phyloP scores from a whole-genome alignment of 208 protist species.

The Leptomonas seymouri region DNA sequence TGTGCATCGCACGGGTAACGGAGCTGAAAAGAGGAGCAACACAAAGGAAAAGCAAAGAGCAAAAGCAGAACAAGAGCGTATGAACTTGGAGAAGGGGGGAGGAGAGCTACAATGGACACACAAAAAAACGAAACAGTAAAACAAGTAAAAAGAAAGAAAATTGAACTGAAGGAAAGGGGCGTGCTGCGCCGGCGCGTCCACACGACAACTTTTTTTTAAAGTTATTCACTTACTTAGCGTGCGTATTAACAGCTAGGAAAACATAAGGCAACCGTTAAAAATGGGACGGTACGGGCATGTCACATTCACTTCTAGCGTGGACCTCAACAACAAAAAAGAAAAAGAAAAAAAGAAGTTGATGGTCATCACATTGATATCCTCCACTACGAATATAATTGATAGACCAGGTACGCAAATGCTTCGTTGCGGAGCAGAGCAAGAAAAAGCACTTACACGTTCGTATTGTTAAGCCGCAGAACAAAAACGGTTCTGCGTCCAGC shows the following conservation, averaged over 20 bases:
- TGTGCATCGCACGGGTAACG: background rate
- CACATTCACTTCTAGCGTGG: background rate
- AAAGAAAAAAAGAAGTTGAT: background rate
- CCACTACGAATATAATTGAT: background rate
- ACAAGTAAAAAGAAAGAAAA: background rate
- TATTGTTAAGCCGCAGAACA: background rate
- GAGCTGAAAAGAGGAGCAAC: background rate
- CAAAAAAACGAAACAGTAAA: background rate
- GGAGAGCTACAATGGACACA: background rate
- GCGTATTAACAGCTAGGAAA: background rate
- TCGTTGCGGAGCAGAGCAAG: too few relatives aligned
- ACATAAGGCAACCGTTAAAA: background rate
- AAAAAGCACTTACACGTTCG: background rate
- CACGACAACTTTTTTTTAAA: too few relatives aligned
- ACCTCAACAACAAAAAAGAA: background rate
- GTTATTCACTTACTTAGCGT: conserved; percentile 1
- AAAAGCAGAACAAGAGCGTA: background rate
- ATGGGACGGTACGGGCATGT: background rate
- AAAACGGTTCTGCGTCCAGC: too few relatives aligned
- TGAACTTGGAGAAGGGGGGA: background rate
- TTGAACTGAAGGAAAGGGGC: background rate
- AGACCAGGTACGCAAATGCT: background rate
- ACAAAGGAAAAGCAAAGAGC: conserved; percentile 5
- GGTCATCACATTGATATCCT: background rate
- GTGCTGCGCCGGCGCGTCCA: background rate